phyloP scores from a whole-genome alignment of 257 asterid species.

The Solanum corneliomulleri region DNA sequence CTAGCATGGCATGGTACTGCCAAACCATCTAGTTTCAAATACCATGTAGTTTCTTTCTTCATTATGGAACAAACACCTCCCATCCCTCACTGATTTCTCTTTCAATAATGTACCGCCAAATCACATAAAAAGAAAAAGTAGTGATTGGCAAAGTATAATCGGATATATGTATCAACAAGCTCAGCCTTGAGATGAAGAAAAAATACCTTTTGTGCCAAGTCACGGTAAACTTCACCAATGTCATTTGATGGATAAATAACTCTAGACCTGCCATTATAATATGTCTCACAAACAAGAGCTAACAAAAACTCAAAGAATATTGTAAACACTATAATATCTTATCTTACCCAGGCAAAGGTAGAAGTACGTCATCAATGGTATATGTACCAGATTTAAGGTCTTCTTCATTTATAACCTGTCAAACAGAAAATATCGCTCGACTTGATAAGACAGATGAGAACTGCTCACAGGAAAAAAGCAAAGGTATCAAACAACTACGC shows the following conservation, averaged over 20 bases:
- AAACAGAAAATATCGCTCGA: not conserved
- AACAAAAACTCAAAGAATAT: not conserved
- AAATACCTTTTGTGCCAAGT: conserved; percentile 63
- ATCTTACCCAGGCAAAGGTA: conserved; percentile 93
- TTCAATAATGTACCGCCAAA: not conserved
- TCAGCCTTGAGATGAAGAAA: not conserved
- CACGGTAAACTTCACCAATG: conserved; percentile 57
- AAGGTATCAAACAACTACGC: not conserved
- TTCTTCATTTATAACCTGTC: conserved; percentile 63
- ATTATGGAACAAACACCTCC: not conserved
- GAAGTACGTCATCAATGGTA: conserved; percentile 60
- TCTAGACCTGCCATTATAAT: conserved; percentile 57
- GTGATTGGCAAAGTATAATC: not conserved
- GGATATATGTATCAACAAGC: not conserved
- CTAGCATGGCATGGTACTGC: not conserved
- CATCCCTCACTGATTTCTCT: not conserved
- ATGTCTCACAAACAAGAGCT: not conserved
- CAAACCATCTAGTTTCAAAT: not conserved
- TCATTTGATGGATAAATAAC: conserved; percentile 74
- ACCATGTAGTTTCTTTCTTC: not conserved
- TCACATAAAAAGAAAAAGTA: not conserved
- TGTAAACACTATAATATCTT: not conserved
- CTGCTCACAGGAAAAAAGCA: not conserved
- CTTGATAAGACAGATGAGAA: not conserved
- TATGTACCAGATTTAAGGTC: conserved; percentile 63